These are phyloP conservation scores for Calonectria ilicicola DNA, from an alignment of 2,329 filamentous ascomycete species.

Conservation along the genomic window DNA sequence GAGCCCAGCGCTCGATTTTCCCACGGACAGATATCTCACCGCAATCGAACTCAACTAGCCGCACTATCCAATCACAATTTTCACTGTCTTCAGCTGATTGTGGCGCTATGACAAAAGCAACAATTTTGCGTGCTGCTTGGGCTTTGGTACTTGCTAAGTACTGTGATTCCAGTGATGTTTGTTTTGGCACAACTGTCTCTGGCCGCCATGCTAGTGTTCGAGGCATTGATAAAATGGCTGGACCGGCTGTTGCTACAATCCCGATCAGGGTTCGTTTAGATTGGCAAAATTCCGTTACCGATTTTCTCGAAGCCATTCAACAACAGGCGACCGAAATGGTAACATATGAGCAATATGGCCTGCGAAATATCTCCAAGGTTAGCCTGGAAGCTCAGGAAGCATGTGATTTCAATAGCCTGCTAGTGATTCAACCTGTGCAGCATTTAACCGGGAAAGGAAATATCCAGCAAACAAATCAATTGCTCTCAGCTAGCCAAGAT, in stretches of 20 bases:
- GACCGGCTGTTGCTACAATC: constrained; percentile 54
- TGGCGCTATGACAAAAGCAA: constrained; percentile 20
- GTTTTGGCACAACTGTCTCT: constrained; percentile 57
- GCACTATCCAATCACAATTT: constrained; percentile 57
- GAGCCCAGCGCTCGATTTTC: not conserved
- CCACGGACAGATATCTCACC: not conserved
- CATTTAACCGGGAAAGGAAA: not conserved
- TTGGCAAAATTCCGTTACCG: constrained; percentile 33
- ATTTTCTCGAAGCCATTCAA: constrained; percentile 24
- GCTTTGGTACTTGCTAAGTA: constrained; percentile 64
- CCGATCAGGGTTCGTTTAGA: constrained; percentile 53
- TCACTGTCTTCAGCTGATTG: constrained; percentile 39
- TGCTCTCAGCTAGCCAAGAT: not conserved
- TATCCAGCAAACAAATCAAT: not conserved
- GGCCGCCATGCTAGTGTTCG: constrained; percentile 47
- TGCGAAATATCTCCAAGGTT: constrained; percentile 36
- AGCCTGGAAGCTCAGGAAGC: constrained; percentile 23
- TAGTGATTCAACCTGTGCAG: constrained; percentile 42
- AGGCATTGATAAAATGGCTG: constrained; percentile 37
- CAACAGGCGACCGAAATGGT: constrained; percentile 30
- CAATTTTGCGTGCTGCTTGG: constrained; percentile 54
- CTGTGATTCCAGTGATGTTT: constrained; percentile 51
- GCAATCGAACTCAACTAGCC: constrained; percentile 36
- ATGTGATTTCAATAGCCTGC: constrained; percentile 43
- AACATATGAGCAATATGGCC: constrained; percentile 32